A percentile compares a stretch with the other conserved stretches of the same genome.
Conservation (phyloP, 2,329 filamentous ascomycete genomes). For the Clonostachys byssicola region DNA sequence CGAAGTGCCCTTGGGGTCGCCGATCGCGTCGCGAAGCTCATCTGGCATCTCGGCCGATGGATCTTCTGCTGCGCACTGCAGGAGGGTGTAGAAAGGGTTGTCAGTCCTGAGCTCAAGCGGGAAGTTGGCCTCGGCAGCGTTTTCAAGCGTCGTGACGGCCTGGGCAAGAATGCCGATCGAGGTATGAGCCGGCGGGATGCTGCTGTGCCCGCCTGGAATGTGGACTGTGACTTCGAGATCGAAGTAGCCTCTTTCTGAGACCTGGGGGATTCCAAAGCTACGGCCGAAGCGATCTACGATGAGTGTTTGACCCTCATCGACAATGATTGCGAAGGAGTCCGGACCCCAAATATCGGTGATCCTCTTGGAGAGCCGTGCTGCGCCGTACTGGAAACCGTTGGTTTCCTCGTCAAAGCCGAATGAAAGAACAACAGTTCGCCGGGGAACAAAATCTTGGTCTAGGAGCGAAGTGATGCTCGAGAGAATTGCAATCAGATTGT, state of each 20-base stretch:
- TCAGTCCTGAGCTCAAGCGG: constrained; percentile 10
- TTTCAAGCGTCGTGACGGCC: constrained; percentile 39
- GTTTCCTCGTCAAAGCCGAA: constrained; percentile 64
- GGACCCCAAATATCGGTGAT: constrained; percentile 47
- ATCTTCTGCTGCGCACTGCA: constrained; percentile 34
- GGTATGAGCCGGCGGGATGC: constrained; percentile 49
- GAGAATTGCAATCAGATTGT: constrained; percentile 51
- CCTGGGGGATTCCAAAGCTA: constrained; percentile 49
- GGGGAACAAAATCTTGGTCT: constrained; percentile 42
- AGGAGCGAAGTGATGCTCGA: constrained; percentile 53
- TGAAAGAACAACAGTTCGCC: constrained; percentile 50
- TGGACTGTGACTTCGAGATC: constrained; percentile 54
- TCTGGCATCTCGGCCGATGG: no score
- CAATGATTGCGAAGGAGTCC: constrained; percentile 48
- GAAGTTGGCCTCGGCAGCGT: constrained; percentile 28
- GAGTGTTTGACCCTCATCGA: constrained; percentile 49
- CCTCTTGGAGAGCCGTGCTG: constrained; percentile 35
- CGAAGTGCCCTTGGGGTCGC: neutral
- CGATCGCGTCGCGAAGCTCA: neutral
- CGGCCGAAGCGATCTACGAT: constrained; percentile 35
- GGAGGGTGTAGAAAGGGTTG: constrained; percentile 35
- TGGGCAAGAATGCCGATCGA: constrained; percentile 48
- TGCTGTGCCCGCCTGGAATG: constrained; percentile 56
- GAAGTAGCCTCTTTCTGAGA: constrained; percentile 57
- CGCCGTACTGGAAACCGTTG: constrained; percentile 41